Base-by-base conservation (phyloP, 2,329 filamentous ascomycete genomes). In the Penicillium oxalicum region DNA sequence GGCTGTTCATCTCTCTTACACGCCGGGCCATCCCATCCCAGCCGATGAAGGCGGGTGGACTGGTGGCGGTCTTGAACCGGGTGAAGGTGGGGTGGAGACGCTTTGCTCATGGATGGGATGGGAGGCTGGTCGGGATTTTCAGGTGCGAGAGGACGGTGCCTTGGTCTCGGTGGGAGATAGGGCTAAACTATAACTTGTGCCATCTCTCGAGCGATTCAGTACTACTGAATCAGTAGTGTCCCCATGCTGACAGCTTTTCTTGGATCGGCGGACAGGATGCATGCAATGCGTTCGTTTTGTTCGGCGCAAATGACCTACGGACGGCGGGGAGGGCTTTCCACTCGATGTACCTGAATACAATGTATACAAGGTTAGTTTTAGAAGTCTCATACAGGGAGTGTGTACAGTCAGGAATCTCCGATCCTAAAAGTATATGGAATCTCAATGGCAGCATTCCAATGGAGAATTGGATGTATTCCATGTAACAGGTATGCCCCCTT, bases 71-170 rank as follows among this genome's bases (percentile, higher is more conserved):
- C 65, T 96, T 47, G 66, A 65, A 4, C 80, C 87, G 1, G 88
- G 90, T 0, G 71, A 83, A 25, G 88, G 87, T 4, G 90, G 88
- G 1, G 84, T 89, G 64, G 79, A 82, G 44, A 77, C 79, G 4
- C 65, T 96, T 53, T 71, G 70, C 44, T 66, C 77, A 43, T 96
- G 91, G 91, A 74, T 86, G 57, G 87, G 88, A 0, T 94, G 89
- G 88, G 77, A 73, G 51, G 79, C 74, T 59, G 89, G 87, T 0
- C 75, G 70, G 50, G 81, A 95, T 29, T 95, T 84, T 64, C 77
- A 81, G n/a, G 73, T 87, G 2, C 69, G 64, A 29, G 40, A 76
- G 27, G 71, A 80, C 27, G 86, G 85, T 0, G 83, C 80, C 0
- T 66, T 89, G 53, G 77, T 84, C 18, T 68, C 74, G 52, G 77